Evolutionary conservation across 2,329 filamentous ascomycete genomes (phyloP).

Genomic region (Colletotrichum musicola): DNA sequence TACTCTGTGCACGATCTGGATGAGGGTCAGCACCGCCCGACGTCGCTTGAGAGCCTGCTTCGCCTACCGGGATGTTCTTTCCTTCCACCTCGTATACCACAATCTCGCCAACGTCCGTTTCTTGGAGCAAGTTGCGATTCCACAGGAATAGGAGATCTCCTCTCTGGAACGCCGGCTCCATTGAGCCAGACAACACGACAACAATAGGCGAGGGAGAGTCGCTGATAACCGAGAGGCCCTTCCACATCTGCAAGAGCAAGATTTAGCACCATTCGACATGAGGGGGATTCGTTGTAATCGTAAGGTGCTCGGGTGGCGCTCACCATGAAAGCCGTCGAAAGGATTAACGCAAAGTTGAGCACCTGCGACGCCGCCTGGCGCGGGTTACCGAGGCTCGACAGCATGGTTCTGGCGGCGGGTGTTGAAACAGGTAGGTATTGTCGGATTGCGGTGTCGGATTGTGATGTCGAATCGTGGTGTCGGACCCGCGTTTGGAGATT

Average conservation of each 20-base stretch:
- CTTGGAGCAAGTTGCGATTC: constrained; percentile 74
- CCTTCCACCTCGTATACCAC: constrained; percentile 83
- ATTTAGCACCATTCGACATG: not conserved
- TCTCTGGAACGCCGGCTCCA: constrained; percentile 86
- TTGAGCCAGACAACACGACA: constrained; percentile 85
- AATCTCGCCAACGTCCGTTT: constrained; percentile 69
- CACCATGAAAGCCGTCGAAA: constrained; percentile 92
- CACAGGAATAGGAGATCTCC: constrained; percentile 79
- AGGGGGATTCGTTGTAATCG: not conserved
- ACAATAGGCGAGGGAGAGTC: constrained; percentile 84
- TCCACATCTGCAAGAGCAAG: constrained; percentile 75
- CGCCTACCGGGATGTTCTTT: constrained; percentile 83
- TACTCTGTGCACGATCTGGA: constrained; percentile 86
- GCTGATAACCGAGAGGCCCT: constrained; percentile 83
- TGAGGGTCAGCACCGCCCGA: not conserved
- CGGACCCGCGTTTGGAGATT: not conserved
- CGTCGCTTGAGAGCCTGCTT: not conserved
- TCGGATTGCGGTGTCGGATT: constrained; percentile 8
- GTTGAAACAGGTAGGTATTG: not conserved
- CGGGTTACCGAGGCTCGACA: constrained; percentile 78
- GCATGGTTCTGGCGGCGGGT: constrained; percentile 62
- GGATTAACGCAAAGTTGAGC: constrained; percentile 90
- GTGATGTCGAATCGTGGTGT: constrained; percentile 10
- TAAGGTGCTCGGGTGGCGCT: constrained; percentile 37
- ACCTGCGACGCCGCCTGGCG: constrained; percentile 85